phyloP scores from a whole-genome alignment of 2,329 filamentous ascomycete species.

The Cryphonectria parasitica region DNA sequence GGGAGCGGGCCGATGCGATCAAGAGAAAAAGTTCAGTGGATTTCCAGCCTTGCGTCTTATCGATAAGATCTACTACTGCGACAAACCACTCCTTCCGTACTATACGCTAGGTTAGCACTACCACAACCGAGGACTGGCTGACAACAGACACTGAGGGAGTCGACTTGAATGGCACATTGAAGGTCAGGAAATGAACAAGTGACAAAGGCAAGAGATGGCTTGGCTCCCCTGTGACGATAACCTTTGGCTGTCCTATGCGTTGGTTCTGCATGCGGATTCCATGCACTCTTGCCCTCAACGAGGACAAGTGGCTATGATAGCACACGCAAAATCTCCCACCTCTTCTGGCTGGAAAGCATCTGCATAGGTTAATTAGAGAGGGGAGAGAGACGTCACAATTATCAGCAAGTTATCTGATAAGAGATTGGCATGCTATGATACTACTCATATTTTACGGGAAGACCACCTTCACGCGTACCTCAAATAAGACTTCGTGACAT shows the following conservation, averaged over 20 bases:
- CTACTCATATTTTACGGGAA: background rate
- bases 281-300: background rate
- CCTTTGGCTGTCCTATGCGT: background rate
- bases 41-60: conserved; percentile 14
- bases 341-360: background rate
- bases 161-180: background rate
- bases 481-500: background rate
- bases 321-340: background rate
- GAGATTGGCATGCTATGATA: conserved; percentile 2
- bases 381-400: background rate
- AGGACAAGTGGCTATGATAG: background rate
- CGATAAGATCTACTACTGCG: background rate
- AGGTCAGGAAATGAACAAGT: background rate
- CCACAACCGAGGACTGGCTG: background rate
- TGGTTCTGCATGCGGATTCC: background rate
- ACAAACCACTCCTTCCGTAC: background rate
- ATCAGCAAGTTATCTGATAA: background rate
- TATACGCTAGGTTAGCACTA: background rate
- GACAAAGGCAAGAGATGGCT: background rate
- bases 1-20: conserved; percentile 1
- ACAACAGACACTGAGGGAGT: too few species aligned
- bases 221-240: background rate
- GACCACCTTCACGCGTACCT: background rate
- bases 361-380: background rate
- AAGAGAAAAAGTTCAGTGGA: conserved; percentile 11